Conservation (phyloP, 768 basidiomycete genomes). For the Favolaschia claudopus region DNA sequence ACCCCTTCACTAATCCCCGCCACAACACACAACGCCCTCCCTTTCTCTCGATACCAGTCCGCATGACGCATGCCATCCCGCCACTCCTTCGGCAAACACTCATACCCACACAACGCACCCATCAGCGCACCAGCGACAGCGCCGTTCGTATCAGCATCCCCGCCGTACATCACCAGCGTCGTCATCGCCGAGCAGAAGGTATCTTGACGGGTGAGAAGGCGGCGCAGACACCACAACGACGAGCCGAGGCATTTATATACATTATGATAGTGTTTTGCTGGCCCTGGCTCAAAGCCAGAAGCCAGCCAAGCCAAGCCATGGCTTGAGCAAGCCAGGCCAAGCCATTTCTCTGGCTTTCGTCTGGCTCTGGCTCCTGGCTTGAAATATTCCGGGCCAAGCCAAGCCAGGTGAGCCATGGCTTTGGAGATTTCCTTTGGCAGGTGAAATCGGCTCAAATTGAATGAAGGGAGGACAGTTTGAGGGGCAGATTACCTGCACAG, state of each 20-base stretch:
- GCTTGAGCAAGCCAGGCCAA: too few relatives aligned
- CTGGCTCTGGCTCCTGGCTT: too few relatives aligned
- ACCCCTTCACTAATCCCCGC: slow-evolving; percentile 17
- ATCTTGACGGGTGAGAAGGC: slow-evolving; percentile 18
- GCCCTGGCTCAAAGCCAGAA: too few relatives aligned
- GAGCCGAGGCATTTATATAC: slow-evolving; percentile 33
- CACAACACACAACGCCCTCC: slow-evolving; percentile 19
- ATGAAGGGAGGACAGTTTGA: too few relatives aligned
- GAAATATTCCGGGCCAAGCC: too few relatives aligned
- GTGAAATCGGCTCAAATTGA: too few relatives aligned
- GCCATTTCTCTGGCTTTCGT: too few relatives aligned
- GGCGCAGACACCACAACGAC: slow-evolving; percentile 31
- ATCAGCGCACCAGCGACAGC: slow-evolving; percentile 31
- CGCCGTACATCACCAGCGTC: slow-evolving; percentile 28
- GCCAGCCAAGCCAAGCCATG: too few relatives aligned
- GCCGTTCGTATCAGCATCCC: slow-evolving; percentile 33
- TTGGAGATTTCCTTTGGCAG: too few relatives aligned
- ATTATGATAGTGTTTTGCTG: too few relatives aligned
- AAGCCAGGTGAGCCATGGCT: too few relatives aligned
- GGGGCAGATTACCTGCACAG: too few relatives aligned
- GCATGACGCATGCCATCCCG: slow-evolving; percentile 28
- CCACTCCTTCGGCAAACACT: slow-evolving; percentile 29
- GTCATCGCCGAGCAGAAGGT: slow-evolving; percentile 31
- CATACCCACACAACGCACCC: slow-evolving; percentile 28
- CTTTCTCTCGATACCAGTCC: slow-evolving; percentile 26